Evolutionary conservation across 2,329 filamentous ascomycete genomes (phyloP).

Genomic region (Pseudophaeomoniella oleicola): DNA sequence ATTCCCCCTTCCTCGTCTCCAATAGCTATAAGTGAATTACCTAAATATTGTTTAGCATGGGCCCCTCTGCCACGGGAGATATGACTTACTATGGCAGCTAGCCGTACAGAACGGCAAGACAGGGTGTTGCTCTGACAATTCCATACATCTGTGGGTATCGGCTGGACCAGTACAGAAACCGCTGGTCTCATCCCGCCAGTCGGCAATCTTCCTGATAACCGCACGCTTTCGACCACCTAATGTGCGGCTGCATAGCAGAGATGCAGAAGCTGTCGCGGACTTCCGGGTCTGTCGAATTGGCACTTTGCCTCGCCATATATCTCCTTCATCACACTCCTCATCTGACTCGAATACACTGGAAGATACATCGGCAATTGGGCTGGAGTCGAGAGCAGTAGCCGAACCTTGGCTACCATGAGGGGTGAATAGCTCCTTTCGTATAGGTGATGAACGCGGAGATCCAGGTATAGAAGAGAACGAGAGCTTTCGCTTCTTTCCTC

Average conservation of each 20-base stretch:
- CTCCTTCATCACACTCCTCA: slow-evolving; percentile 1
- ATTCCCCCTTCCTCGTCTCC: slow-evolving; percentile 57
- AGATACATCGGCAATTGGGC: background rate
- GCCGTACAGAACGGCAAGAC: slow-evolving; percentile 52
- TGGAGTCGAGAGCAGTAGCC: slow-evolving; percentile 1
- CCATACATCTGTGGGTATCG: slow-evolving; percentile 36
- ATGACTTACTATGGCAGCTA: slow-evolving; percentile 47
- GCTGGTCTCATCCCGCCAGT: slow-evolving; percentile 43
- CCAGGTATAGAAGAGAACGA: slow-evolving; percentile 30
- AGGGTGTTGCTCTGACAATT: slow-evolving; percentile 20
- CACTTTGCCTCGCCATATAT: background rate
- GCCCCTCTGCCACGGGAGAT: slow-evolving; percentile 1
- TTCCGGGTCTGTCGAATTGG: background rate
- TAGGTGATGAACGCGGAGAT: slow-evolving; percentile 34
- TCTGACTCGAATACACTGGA: background rate
- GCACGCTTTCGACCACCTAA: background rate
- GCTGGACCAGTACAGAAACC: slow-evolving; percentile 43
- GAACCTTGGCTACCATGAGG: slow-evolving; percentile 6
- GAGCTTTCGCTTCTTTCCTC: slow-evolving; percentile 30
- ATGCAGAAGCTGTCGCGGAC: background rate
- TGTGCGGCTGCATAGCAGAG: background rate
- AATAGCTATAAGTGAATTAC: slow-evolving; percentile 52
- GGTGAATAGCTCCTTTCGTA: slow-evolving; percentile 6
- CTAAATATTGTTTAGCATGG: slow-evolving; percentile 20
- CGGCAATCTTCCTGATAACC: slow-evolving; percentile 5